Conservation (phyloP, 2,329 filamentous ascomycete species). For the Penicillium sp. region DNA sequence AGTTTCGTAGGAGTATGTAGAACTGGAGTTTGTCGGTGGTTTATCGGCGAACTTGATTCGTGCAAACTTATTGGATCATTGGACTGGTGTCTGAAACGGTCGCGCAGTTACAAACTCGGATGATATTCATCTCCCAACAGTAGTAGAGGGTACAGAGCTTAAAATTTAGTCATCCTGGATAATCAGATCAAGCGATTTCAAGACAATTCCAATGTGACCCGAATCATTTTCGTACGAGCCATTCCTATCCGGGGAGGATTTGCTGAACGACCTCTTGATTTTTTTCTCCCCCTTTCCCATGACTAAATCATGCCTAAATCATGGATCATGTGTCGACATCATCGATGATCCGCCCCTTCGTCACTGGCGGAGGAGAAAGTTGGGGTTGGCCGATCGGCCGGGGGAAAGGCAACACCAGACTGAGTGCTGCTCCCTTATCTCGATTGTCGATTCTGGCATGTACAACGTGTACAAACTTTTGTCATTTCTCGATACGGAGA, state of each 20-base stretch:
- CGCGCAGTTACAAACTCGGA: background rate
- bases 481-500: background rate
- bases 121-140: background rate
- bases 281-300: slow-evolving; percentile 24
- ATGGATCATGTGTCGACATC: slow-evolving; percentile 30
- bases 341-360: slow-evolving; percentile 30
- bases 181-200: background rate
- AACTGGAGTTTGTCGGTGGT: background rate
- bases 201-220: slow-evolving; percentile 14
- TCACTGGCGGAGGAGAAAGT: slow-evolving; percentile 21
- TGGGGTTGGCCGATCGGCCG: slow-evolving; percentile 10
- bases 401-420: background rate
- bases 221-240: slow-evolving; percentile 19
- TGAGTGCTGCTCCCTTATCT: background rate
- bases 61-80: background rate
- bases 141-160: background rate
- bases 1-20: too few species aligned
- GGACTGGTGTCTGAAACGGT: background rate
- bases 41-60: slow-evolving; percentile 12
- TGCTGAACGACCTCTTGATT: background rate
- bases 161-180: background rate
- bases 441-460: background rate
- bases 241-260: background rate
- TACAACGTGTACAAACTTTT: background rate
- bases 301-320: slow-evolving; percentile 27